Base-by-base conservation (phyloP, 1,139 yeast genomes). In the Pichia sp. region DNA sequence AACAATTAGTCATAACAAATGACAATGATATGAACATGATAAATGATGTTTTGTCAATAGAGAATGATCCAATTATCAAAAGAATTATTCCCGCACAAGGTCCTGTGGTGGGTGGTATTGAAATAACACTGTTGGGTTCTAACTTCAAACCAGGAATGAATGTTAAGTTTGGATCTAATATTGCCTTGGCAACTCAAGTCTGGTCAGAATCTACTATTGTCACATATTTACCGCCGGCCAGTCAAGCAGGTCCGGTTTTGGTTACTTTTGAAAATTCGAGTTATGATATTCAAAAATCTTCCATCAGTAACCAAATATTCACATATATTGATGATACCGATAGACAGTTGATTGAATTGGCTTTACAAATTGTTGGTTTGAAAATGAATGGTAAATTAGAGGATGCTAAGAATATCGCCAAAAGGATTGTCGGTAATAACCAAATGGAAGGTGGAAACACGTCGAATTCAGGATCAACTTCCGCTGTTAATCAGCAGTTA, bases 181-280 rank as follows among this genome's bases (percentile, higher is more conserved):
- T 75, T 51, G 94, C 97, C 0, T 68, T 86, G 42, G 85, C 95
- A 1, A 87, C 97, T 2, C 96, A 88, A 60, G 88, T 95, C 63
- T 92, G 97, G 97, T 86, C 95, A 41, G 95, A 85, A 39, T 77
- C 94, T 4, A 92, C 98, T 0, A 84, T 92, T 49, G 95, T 92
- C 3, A 87, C 97, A 0, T 90, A 85, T 56, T 68, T 90, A 43
- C 98, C 98, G 4, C 97, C 97, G 3, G 86, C 97, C 0, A 65
- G 82, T 4, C 77, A 73, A 45, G 82, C 97, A 0, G 97, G 97
- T 0, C 96, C 92, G 53, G 98, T 92, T 3, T 72, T 86, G 50
- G 97, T 92, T 2, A 77, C 88, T 29, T 83, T 92, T 58, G 78
- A 79, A 52, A 57, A 56, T 34, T 43, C 52, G 8, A 47, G 45